These are phyloP conservation scores for Xylariaceae sp. DNA, from an alignment of 2,329 filamentous ascomycete species.

Conservation along the genomic window DNA sequence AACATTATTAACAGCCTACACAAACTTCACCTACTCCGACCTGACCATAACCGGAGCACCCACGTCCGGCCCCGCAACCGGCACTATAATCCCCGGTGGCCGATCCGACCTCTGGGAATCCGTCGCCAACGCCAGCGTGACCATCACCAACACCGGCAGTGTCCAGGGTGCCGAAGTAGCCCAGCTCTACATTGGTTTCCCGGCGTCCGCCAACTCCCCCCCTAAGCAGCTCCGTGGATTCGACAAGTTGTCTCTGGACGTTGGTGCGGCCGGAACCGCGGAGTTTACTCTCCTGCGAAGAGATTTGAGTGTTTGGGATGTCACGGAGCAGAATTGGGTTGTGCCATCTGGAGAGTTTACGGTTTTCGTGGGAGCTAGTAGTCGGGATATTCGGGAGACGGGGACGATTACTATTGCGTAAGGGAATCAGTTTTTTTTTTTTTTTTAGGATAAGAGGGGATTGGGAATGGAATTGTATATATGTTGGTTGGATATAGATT, in stretches of 20 bases:
- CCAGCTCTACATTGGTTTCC: slow-evolving; percentile 52
- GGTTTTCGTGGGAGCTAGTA: slow-evolving; percentile 42
- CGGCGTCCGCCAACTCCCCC: slow-evolving; percentile 34
- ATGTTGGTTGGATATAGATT: no score
- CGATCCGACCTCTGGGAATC: slow-evolving; percentile 41
- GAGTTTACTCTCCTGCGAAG: slow-evolving; percentile 50
- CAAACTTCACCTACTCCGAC: slow-evolving; percentile 56
- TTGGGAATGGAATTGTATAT: no score
- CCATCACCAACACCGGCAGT: slow-evolving; percentile 59
- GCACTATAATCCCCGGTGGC: slow-evolving; percentile 39
- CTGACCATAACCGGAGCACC: slow-evolving; percentile 39
- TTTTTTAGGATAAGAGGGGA: no score
- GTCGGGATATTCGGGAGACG: slow-evolving; percentile 40
- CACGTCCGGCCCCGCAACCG: slow-evolving; percentile 37
- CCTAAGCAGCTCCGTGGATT: slow-evolving; percentile 57
- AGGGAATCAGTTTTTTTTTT: background rate
- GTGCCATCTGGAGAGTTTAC: slow-evolving; percentile 32
- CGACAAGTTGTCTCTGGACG: slow-evolving; percentile 48
- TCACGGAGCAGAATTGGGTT: slow-evolving; percentile 53
- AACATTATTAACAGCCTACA: slow-evolving; percentile 48
- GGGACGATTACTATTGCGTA: slow-evolving; percentile 29
- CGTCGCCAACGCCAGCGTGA: slow-evolving; percentile 48
- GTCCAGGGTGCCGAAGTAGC: slow-evolving; percentile 59
- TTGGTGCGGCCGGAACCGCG: slow-evolving; percentile 43
- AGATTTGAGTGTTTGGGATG: slow-evolving; percentile 62